Percentiles rank a stretch among this genome's conserved stretches.
Conservation (phyloP, 148 eudicot species). For the Rhododendron vialii region DNA sequence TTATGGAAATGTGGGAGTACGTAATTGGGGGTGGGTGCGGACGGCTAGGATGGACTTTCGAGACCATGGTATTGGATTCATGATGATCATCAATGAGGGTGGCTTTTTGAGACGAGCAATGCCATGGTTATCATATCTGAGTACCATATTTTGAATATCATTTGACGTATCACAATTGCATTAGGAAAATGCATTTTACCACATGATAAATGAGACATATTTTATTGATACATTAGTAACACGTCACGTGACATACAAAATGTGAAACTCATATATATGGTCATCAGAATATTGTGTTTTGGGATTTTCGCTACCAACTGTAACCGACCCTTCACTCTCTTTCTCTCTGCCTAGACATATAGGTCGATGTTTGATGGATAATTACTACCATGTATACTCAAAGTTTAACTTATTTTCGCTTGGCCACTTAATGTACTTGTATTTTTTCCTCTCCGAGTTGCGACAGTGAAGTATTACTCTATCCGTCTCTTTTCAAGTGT, state of each 20-base stretch:
- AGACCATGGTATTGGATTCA: background rate
- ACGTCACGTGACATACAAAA: no score
- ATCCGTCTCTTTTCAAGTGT: no score
- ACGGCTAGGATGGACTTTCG: slow-evolving; percentile 22
- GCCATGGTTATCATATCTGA: no score
- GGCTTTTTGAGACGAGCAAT: background rate
- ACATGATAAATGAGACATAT: no score
- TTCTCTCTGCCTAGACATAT: background rate
- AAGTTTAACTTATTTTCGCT: background rate
- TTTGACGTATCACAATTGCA: no score
- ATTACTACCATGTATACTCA: background rate
- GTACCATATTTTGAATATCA: no score
- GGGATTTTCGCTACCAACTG: slow-evolving; percentile 7
- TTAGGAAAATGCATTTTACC: no score
- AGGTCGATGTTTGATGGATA: background rate
- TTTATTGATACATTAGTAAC: no score
- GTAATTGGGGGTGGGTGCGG: slow-evolving; percentile 5
- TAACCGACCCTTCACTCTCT: slow-evolving; percentile 21
- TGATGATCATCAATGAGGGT: slow-evolving; percentile 7
- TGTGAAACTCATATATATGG: no score
- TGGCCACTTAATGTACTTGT: background rate
- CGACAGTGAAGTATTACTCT: background rate
- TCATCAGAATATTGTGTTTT: no score
- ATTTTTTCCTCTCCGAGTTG: background rate
- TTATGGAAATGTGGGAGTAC: slow-evolving; percentile 3